Base-by-base conservation (phyloP, 306 rosid genomes). In the Potentilla sterilis region DNA sequence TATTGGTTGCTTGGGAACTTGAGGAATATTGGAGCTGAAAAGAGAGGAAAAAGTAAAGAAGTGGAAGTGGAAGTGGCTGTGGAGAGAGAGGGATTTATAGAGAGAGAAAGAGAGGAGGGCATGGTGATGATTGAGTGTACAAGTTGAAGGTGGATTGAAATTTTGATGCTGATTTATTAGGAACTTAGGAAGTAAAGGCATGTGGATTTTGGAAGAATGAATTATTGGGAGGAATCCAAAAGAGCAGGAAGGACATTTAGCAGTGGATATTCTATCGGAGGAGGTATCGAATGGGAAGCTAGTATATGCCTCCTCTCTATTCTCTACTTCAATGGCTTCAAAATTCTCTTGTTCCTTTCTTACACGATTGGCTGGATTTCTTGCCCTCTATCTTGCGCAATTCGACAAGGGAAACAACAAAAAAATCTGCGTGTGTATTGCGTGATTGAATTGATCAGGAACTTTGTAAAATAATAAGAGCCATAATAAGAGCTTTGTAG, bases 31-130 rank as follows among this genome's bases (percentile, higher is more conserved):
- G 41, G 68, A 69, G 81, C 34, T 38, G 57, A 51, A 14, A 46
- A 76, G 15, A 69, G 72, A 70, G 77, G 62, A 14, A 70, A 48
- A 46, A 80, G 7, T 28, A 74, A 32, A 5, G 72, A 44, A 38
- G 87, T 38, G 64, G 72, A 44, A 38, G 87, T 38, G 64, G 78
- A 4, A 18, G 59, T 40, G 63, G 82, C 43, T 57, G 85, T 72
- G 67, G 85, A 87, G 85, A 86, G 85, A 81, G 88, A 32, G 68
- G 88, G 88, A 88, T 86, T 86, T 92, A 90, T 83, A 88, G 87
- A 86, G 85, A 89, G 82, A 81, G 87, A 81, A 40, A 80, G 13
- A 63, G 75, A 52, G 86, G 69, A 54, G 86, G 70, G 71, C 93
- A 91, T 90, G 75, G 67, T 81, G 80, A 64, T 62, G 70, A 70